Percentiles rank a stretch among this genome's conserved stretches.
These are phyloP conservation scores for Cicer bijugum DNA, from an alignment of 306 rosid species.

Conservation along the genomic window DNA sequence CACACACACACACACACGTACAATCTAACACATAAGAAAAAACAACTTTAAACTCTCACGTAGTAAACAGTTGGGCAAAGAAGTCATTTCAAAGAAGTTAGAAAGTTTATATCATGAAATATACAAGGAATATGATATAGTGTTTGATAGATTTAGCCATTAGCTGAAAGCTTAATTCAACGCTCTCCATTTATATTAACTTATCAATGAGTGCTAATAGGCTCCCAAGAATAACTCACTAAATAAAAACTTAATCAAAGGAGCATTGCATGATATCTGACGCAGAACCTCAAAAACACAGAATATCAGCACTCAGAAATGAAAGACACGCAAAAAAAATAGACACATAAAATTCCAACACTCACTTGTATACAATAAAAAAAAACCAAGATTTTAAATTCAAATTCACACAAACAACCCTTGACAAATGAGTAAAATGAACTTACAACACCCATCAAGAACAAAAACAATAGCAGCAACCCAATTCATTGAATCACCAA, in stretches of 20 bases:
- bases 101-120: neutral
- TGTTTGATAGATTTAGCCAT: neutral
- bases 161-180: neutral
- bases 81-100: neutral
- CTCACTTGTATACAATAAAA: too few relatives aligned
- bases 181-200: neutral
- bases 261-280: neutral
- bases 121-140: neutral
- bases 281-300: neutral
- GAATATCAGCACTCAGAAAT: neutral
- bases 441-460: neutral
- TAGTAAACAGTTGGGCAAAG: neutral
- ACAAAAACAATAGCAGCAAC: neutral
- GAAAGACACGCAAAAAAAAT: too few relatives aligned
- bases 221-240: neutral
- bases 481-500: neutral
- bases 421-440: neutral
- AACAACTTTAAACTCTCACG: neutral
- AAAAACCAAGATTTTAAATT: too few relatives aligned
- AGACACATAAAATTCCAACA: too few relatives aligned
- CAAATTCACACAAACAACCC: too few relatives aligned
- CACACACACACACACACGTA: neutral
- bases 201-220: neutral
- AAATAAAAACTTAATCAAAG: neutral
- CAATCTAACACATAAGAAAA: too few relatives aligned